Percentiles rank a stretch among this genome's conserved stretches.
phyloP scores from a whole-genome alignment of 805 yeast species.

The Saturnispora quitensis region DNA sequence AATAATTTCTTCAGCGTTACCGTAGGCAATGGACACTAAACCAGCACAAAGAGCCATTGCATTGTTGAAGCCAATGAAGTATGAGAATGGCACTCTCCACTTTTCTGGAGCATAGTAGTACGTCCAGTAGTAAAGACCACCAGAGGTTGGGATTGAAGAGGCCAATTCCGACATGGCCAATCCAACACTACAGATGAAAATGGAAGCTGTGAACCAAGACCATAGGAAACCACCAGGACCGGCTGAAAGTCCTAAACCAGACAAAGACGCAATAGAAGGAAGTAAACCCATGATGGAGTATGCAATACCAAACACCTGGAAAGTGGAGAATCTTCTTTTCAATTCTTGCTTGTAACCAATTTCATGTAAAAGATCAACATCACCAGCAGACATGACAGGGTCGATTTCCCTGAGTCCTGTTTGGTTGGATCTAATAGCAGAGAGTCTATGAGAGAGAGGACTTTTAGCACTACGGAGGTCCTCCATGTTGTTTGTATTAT shows the following conservation, averaged over 20 bases:
- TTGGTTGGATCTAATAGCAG: conserved; percentile 18
- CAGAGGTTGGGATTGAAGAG: conserved; percentile 59
- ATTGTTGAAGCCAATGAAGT: conserved; percentile 58
- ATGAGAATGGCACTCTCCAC: conserved; percentile 44
- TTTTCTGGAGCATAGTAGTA: conserved; percentile 50
- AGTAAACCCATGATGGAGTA: conserved; percentile 58
- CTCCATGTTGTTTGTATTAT: background rate
- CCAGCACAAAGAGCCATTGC: conserved; percentile 58
- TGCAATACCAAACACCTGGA: conserved; percentile 52
- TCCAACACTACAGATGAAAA: conserved; percentile 49
- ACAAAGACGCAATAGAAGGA: conserved; percentile 59
- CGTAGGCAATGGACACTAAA: conserved; percentile 51
- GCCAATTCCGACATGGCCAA: conserved; percentile 57
- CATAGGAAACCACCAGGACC: conserved; percentile 51
- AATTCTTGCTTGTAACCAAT: conserved; percentile 62
- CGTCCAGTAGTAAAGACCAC: conserved; percentile 65
- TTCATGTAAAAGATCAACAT: conserved; percentile 35
- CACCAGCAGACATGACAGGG: conserved; percentile 20
- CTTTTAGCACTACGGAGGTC: conserved; percentile 9
- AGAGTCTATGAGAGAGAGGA: conserved; percentile 14
- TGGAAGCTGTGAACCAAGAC: conserved; percentile 49
- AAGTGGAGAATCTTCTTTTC: conserved; percentile 48
- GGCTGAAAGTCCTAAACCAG: conserved; percentile 53
- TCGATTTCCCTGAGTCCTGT: conserved; percentile 23
- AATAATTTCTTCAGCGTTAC: conserved; percentile 47